phyloP scores from a whole-genome alignment of 1,139 yeast species.

The Entelexis paramagnoliae region DNA sequence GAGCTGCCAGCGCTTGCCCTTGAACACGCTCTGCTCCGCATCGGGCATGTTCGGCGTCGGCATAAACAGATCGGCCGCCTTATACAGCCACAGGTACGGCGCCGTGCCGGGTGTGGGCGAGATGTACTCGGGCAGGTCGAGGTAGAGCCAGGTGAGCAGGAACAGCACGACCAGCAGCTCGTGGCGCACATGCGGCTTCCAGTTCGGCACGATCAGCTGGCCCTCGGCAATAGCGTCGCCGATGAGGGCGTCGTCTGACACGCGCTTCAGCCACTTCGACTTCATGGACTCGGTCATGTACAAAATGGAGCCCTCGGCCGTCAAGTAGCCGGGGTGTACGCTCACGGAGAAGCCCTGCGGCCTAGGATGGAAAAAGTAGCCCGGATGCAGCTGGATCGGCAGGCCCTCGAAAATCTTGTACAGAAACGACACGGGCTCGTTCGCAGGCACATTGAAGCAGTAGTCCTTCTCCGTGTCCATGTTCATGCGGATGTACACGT shows the following conservation, averaged over 20 bases:
- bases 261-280: conserved; percentile 36
- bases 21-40: conserved; percentile 34
- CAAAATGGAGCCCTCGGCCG: conserved; percentile 71
- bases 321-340: conserved; percentile 72
- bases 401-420: conserved; percentile 50
- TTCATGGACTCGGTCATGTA: conserved; percentile 52
- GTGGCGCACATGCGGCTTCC: conserved; percentile 51
- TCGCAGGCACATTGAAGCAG: conserved; percentile 61
- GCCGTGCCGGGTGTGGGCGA: conserved; percentile 91
- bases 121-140: conserved; percentile 80
- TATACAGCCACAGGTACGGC: conserved; percentile 53
- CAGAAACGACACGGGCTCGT: conserved; percentile 47
- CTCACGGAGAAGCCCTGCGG: conserved; percentile 64
- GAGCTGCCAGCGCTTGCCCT: conserved; percentile 50
- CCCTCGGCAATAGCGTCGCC: conserved; percentile 71
- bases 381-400: conserved; percentile 73
- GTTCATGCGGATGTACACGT: conserved; percentile 74
- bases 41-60: conserved; percentile 19
- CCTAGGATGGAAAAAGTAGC: conserved; percentile 51
- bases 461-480: conserved; percentile 80
- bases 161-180: conserved; percentile 39
- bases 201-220: conserved; percentile 72
- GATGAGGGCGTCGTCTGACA: conserved; percentile 33
- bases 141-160: conserved; percentile 67
- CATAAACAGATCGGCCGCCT: conserved; percentile 25